Percentiles rank a stretch among this genome's conserved stretches.
These are phyloP conservation scores for Trichosporon inkin DNA, from an alignment of 1,284 basidiomycete genomes.

Conservation along the genomic window DNA sequence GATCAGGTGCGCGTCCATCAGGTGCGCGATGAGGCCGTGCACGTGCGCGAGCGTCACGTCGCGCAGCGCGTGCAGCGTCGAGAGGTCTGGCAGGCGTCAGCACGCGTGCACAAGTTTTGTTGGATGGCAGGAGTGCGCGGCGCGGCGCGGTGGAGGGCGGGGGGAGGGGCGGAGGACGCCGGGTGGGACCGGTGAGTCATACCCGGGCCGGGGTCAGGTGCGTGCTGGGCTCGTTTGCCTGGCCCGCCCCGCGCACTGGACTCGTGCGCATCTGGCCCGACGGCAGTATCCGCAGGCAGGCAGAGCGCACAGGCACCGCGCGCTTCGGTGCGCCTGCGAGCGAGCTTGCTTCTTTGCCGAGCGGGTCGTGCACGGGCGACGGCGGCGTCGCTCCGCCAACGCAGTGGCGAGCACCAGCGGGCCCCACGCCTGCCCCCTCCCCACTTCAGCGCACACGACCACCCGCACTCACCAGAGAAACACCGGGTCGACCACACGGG, in stretches of 20 bases:
- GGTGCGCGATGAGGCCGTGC: conserved; percentile 42
- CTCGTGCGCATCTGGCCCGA: too few relatives aligned
- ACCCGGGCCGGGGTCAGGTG: background rate
- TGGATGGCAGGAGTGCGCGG: background rate
- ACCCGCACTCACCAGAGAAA: conserved; percentile 44
- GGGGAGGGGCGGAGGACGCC: background rate
- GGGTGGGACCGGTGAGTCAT: background rate
- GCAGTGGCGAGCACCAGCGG: background rate
- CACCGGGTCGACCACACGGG: conserved; percentile 49
- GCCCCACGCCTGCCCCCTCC: background rate
- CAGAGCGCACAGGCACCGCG: background rate
- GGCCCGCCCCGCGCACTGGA: too few relatives aligned
- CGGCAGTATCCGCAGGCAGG: background rate
- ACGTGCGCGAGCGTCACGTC: conserved; percentile 48
- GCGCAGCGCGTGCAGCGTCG: conserved; percentile 47
- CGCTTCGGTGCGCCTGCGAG: background rate
- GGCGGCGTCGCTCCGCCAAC: too few relatives aligned
- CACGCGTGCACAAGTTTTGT: background rate
- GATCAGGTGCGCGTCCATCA: conserved; percentile 34
- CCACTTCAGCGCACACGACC: too few relatives aligned
- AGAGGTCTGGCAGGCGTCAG: conserved; percentile 38
- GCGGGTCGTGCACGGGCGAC: background rate
- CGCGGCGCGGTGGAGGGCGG: background rate
- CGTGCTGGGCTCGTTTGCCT: too few relatives aligned
- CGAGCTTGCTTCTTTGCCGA: conserved; percentile 1